phyloP scores from a whole-genome alignment of 495 filamentous ascomycete species.

The Jackrogersella minutella region DNA sequence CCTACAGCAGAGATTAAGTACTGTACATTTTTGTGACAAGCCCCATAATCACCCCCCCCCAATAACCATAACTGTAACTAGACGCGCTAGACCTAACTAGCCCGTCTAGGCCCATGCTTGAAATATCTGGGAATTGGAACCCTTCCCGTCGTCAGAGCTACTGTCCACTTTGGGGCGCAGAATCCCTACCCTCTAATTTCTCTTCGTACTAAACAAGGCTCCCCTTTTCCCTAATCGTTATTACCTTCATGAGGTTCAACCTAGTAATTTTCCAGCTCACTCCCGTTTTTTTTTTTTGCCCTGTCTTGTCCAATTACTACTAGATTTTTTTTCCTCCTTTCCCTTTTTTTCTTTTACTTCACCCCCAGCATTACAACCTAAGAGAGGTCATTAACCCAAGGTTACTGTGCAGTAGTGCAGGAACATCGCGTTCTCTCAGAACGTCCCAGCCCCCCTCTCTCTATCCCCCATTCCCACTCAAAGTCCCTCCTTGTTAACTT shows the following conservation, averaged over 20 bases:
- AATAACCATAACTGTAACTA: slow-evolving; percentile 31
- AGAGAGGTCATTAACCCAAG: slow-evolving; percentile 32
- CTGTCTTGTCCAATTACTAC: slow-evolving; percentile 37
- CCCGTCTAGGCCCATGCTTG: slow-evolving; percentile 32
- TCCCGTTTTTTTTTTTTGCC: slow-evolving; percentile 37
- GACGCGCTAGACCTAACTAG: slow-evolving; percentile 23
- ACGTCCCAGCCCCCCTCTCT: slow-evolving; percentile 35
- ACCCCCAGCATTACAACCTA: slow-evolving; percentile 30
- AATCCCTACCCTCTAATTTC: slow-evolving; percentile 49
- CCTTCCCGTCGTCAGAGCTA: slow-evolving; percentile 43
- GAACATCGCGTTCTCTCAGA: slow-evolving; percentile 37
- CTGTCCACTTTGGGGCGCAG: slow-evolving; percentile 43
- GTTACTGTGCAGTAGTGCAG: slow-evolving; percentile 43
- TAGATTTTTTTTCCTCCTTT: slow-evolving; percentile 29
- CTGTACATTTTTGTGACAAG: slow-evolving; percentile 18
- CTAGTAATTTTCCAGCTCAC: slow-evolving; percentile 46
- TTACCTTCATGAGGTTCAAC: slow-evolving; percentile 45
- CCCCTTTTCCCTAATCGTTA: slow-evolving; percentile 49
- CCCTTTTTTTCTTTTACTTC: slow-evolving; percentile 13
- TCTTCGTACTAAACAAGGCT: slow-evolving; percentile 49
- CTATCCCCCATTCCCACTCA: slow-evolving; percentile 34
- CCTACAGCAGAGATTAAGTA: slow-evolving; percentile 11
- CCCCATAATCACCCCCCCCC: slow-evolving; percentile 19
- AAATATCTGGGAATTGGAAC: slow-evolving; percentile 36
- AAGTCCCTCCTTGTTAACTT: slow-evolving; percentile 41